Conservation (phyloP, 108 stramenopile genomes). For the Seminavis robusta region DNA sequence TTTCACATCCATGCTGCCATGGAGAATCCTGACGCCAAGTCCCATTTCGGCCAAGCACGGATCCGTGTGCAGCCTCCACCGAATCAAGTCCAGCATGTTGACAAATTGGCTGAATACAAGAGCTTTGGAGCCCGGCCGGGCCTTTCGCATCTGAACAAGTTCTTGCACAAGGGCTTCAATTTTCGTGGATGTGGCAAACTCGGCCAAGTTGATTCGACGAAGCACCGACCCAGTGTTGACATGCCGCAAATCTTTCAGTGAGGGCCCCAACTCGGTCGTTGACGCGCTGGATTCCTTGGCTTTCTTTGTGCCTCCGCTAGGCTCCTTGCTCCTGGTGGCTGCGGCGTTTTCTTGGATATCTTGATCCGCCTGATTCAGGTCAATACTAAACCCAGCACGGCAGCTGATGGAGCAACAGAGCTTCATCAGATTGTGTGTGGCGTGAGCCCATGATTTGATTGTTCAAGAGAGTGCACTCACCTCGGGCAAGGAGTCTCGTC, state of each 20-base stretch:
- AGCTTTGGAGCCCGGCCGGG: constrained; percentile 93
- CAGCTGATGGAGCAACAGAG: too few species aligned
- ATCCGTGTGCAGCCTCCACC: constrained; percentile 89
- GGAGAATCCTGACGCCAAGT: constrained; percentile 73
- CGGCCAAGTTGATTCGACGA: constrained; percentile 87
- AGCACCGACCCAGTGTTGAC: constrained; percentile 83
- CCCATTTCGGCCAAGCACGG: constrained; percentile 76
- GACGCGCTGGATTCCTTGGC: constrained; percentile 2
- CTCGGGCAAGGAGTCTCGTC: constrained; percentile 58
- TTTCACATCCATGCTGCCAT: constrained; percentile 93
- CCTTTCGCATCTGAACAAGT: constrained; percentile 78
- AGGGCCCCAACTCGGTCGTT: constrained; percentile 35
- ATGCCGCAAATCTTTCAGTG: constrained; percentile 76
- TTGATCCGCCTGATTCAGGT: constrained; percentile 60
- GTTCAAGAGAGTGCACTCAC: too few species aligned
- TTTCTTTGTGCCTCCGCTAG: constrained; percentile 2
- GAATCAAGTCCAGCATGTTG: constrained; percentile 94
- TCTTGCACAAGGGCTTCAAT: constrained; percentile 95
- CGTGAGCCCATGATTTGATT: too few species aligned
- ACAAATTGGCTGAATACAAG: constrained; percentile 98
- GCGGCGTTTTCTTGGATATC: constrained; percentile 60
- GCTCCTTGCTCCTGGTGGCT: too few species aligned
- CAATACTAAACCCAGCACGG: constrained; percentile 70
- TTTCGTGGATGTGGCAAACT: constrained; percentile 95
- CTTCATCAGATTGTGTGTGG: too few species aligned